Conservation (phyloP, 2,329 filamentous ascomycete genomes). For the Elsinoe fawcettii region DNA sequence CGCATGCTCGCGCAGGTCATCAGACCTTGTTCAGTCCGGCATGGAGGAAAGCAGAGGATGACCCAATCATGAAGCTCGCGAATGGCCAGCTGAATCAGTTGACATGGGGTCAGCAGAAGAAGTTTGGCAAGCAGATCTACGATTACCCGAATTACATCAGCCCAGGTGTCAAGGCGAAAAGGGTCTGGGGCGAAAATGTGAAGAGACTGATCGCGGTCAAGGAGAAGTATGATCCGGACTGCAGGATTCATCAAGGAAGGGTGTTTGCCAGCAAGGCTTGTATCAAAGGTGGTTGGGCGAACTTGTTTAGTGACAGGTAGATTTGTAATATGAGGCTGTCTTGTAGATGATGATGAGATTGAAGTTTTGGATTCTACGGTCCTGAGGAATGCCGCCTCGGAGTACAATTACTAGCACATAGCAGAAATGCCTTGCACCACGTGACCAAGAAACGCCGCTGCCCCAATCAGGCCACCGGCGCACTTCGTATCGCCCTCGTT, state of each 20-base stretch:
- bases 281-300: constrained; percentile 16
- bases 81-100: constrained; percentile 13
- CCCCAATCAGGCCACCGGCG: not conserved
- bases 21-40: constrained; percentile 17
- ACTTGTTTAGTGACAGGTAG: constrained; percentile 11
- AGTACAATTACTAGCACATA: too few species aligned
- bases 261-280: constrained; percentile 18
- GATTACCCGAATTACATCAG: constrained; percentile 19
- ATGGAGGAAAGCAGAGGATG: constrained; percentile 11
- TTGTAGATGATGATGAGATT: too few species aligned
- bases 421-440: too few species aligned
- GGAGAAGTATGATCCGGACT: constrained; percentile 19
- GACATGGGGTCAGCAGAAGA: constrained; percentile 13
- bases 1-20: constrained; percentile 14
- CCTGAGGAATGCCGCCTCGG: too few species aligned
- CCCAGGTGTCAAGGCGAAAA: constrained; percentile 10
- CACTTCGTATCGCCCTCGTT: too few species aligned
- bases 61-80: not conserved
- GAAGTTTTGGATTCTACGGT: too few species aligned
- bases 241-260: constrained; percentile 15
- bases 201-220: constrained; percentile 17
- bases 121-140: constrained; percentile 9
- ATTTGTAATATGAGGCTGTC: not conserved
- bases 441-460: not conserved
- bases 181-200: constrained; percentile 17